Evolutionary conservation across 768 basidiomycete genomes (phyloP), one percentile per base, ranked within the genome.

Genomic region (Lepiota subincarnata): DNA sequence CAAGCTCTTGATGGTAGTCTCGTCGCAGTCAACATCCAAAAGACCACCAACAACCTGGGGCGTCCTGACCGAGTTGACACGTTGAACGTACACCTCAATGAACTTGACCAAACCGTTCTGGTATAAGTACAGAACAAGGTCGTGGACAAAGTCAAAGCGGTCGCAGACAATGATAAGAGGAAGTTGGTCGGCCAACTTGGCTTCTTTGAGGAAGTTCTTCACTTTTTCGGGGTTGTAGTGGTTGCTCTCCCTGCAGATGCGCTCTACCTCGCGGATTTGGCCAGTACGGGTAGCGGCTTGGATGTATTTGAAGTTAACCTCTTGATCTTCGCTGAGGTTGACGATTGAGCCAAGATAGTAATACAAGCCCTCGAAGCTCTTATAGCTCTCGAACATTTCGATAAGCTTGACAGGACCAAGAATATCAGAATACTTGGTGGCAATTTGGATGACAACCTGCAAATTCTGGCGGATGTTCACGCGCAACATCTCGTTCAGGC

Each of bases 141-240:
- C 97, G 68, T 99, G 97, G 10, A 99, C 96, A 63, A 98, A 98
- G 78, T 97, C 96, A 79, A 98, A 99, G 36, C 97, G 93, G 68
- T 99, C 97, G 80, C 97, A 98, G 63, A 99, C 97, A 60, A 99
- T 98, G 77, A 98, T 99, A 61, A 99, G 86, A 3, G 97, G 97
- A 35, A 99, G 84, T 67, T 98, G 97, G 66, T 98, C 97, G 35
- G 85, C 73, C 24, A 99, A 85, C 64, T 97, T 95, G 64, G 97
- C 95, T 66, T 99, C 97, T 71, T 98, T 98, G 69, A 98, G 84
- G 87, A 98, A 98, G 73, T 99, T 99, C 81, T 99, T 98, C 81
- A 98, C 97, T 72, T 99, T 99, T 77, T 99, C 97, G 1, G 97
- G 92, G 70, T 95, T 98, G 80, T 98, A 98, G 73, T 77, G 78